phyloP scores from a whole-genome alignment of 1,284 basidiomycete species.

The Trichosporon sp. region DNA sequence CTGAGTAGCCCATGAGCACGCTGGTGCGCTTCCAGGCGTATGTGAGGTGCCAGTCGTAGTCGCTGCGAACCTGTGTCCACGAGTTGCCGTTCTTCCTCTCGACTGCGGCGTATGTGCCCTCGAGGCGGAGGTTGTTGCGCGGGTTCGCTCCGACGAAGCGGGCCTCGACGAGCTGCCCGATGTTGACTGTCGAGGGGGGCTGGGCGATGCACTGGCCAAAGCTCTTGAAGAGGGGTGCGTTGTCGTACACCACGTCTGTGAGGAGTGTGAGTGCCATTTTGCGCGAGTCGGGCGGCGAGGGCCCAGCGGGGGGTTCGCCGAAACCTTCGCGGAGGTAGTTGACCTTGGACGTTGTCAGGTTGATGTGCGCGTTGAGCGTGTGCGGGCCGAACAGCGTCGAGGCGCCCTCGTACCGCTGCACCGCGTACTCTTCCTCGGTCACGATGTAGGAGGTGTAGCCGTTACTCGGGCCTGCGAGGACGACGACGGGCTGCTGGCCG shows the following conservation, averaged over 20 bases:
- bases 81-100: slow-evolving; percentile 5
- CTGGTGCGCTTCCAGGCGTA: slow-evolving; percentile 13
- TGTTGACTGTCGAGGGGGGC: background rate
- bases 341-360: slow-evolving; percentile 10
- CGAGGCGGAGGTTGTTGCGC: slow-evolving; percentile 19
- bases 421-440: slow-evolving; percentile 16
- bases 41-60: slow-evolving; percentile 12
- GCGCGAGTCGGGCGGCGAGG: slow-evolving; percentile 8
- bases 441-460: slow-evolving; percentile 11
- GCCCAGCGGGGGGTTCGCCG: background rate
- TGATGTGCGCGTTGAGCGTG: slow-evolving; percentile 15
- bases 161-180: background rate
- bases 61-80: slow-evolving; percentile 11
- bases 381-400: slow-evolving; percentile 14
- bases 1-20: background rate
- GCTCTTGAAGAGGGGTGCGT: slow-evolving; percentile 1
- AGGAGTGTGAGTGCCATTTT: background rate
- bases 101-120: slow-evolving; percentile 14
- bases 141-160: slow-evolving; percentile 15
- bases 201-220: slow-evolving; percentile 8
- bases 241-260: slow-evolving; percentile 10
- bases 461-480: slow-evolving; percentile 18
- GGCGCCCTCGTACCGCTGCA: slow-evolving; percentile 20
- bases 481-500: slow-evolving; percentile 10
- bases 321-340: background rate